Percentiles rank a stretch among this genome's conserved stretches.
Conservation (phyloP, 495 filamentous ascomycete species). For the Staphylotrichum tortipilum region DNA sequence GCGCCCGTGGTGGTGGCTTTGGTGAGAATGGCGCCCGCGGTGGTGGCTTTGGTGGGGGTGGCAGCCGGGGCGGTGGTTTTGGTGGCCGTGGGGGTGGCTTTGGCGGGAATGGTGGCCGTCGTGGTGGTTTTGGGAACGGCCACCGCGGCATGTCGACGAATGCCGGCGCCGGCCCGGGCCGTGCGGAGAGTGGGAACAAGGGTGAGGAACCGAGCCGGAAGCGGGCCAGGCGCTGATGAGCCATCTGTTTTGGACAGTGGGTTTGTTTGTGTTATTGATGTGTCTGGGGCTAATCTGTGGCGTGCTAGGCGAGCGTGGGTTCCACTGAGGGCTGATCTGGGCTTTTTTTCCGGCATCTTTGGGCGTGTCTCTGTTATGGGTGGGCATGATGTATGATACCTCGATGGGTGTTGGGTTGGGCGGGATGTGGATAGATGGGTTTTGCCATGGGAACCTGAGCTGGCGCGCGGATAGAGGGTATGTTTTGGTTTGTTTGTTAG, state of each 20-base stretch:
- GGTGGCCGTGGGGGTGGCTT: background rate
- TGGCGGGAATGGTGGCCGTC: background rate
- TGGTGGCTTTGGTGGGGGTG: background rate
- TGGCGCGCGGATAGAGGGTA: too few species aligned
- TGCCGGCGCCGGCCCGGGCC: background rate
- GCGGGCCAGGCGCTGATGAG: constrained; percentile 5
- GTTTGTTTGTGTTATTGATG: background rate
- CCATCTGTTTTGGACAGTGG: background rate
- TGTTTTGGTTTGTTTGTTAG: too few species aligned
- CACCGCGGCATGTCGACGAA: too few species aligned
- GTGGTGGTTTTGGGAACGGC: background rate
- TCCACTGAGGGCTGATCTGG: background rate
- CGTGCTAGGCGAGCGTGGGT: background rate
- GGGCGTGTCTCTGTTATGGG: background rate
- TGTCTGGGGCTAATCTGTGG: constrained; percentile 6
- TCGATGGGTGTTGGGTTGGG: background rate
- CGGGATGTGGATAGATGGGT: background rate
- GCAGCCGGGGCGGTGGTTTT: background rate
- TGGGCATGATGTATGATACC: background rate
- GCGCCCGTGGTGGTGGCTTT: background rate
- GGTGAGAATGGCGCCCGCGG: background rate
- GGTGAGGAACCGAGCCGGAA: constrained; percentile 14
- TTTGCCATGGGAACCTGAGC: too few species aligned
- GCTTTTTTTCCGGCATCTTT: background rate
- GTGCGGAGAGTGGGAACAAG: background rate